Evolutionary conservation across 441 rosid species (phyloP).

Genomic region (Adansonia madagascariensis): DNA sequence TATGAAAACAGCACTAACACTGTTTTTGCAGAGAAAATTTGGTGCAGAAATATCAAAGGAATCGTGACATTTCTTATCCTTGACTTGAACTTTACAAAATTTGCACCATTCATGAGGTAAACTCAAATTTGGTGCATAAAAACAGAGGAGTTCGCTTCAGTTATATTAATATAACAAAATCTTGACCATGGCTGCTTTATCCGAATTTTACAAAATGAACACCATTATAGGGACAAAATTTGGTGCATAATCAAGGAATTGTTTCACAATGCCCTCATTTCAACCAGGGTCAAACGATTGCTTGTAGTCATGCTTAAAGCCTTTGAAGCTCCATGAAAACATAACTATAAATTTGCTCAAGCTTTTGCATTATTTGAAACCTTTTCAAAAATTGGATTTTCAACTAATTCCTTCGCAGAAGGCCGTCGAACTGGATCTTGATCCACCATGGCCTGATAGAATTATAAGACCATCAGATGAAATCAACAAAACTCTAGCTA

Average conservation of each 20-base stretch:
- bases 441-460: conserved; percentile 71
- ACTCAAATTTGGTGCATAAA: neutral
- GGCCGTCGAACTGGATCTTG: conserved; percentile 78
- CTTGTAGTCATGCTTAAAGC: conserved; percentile 23
- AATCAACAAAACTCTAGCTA: conserved; percentile 5
- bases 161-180: neutral
- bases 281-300: conserved; percentile 4
- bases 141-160: neutral
- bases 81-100: conserved; percentile 21
- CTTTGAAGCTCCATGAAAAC: neutral
- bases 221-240: conserved; percentile 27
- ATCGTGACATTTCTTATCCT: neutral
- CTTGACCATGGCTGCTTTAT: neutral
- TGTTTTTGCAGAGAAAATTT: neutral
- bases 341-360: neutral
- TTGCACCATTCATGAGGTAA: conserved; percentile 10
- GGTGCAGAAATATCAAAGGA: neutral
- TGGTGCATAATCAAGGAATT: conserved; percentile 28
- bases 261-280: conserved; percentile 6
- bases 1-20: neutral
- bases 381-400: conserved; percentile 67
- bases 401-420: conserved; percentile 61
- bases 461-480: conserved; percentile 32
- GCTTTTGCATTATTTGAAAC: conserved; percentile 35
- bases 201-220: conserved; percentile 35